Evolutionary conservation across 163 green algal species (phyloP).

Genomic region (Volvox carteri): DNA sequence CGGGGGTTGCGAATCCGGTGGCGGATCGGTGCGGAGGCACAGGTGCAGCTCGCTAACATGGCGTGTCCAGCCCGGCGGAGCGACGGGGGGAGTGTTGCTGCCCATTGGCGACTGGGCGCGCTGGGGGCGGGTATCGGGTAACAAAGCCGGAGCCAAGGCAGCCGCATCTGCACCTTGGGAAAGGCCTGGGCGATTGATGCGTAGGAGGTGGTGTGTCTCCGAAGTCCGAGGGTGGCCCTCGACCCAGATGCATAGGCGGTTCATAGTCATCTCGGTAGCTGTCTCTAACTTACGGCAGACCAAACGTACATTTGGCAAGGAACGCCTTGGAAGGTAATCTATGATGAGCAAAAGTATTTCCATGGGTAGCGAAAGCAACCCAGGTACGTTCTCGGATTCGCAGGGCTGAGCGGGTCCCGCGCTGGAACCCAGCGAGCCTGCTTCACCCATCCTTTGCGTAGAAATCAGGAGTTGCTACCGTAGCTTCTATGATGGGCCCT

Average conservation of each 20-base stretch:
- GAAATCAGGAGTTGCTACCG: no score
- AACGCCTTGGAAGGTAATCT: constrained; percentile 10
- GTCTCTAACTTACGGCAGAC: background rate
- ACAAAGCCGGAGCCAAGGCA: background rate
- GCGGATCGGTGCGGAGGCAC: background rate
- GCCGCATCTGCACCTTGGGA: background rate
- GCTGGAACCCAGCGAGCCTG: background rate
- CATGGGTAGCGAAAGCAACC: background rate
- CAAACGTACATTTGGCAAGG: background rate
- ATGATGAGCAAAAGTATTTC: constrained; percentile 14
- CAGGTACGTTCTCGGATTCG: background rate
- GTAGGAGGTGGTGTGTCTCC: background rate
- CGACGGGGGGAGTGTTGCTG: background rate
- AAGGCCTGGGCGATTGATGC: background rate
- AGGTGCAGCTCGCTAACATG: constrained; percentile 7
- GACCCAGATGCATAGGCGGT: background rate
- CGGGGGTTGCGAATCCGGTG: background rate
- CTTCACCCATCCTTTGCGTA: constrained; percentile 18
- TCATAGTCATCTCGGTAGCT: background rate
- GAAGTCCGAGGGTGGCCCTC: background rate
- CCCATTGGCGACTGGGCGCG: background rate
- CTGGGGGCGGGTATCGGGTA: background rate
- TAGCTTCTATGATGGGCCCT: no score
- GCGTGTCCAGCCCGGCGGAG: background rate
- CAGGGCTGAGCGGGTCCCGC: background rate